A percentile compares a stretch with the other conserved stretches of the same genome.
These are phyloP conservation scores for Asterophora parasitica DNA, from an alignment of 768 basidiomycete genomes.

Conservation along the genomic window DNA sequence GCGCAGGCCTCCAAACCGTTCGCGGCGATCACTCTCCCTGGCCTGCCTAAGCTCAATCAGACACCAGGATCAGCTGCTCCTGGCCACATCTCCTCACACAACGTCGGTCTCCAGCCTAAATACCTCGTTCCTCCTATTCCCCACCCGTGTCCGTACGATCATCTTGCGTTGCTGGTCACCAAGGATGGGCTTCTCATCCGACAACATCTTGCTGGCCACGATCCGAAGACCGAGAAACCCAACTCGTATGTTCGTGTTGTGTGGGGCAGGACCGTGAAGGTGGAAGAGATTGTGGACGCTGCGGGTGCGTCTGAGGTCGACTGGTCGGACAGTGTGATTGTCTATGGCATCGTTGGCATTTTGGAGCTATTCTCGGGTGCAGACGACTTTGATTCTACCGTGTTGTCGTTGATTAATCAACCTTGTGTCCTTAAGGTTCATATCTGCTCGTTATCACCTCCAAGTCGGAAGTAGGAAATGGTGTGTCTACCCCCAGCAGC, in stretches of 20 bases:
- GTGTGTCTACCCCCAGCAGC: slow-evolving; percentile 37
- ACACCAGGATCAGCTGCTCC: slow-evolving; percentile 12
- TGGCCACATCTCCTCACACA: slow-evolving; percentile 13
- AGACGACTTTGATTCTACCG: slow-evolving; percentile 14
- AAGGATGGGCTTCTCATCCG: slow-evolving; percentile 63
- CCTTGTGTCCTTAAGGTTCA: slow-evolving; percentile 44
- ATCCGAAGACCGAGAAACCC: slow-evolving; percentile 17
- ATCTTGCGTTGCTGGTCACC: slow-evolving; percentile 58
- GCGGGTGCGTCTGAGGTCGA: slow-evolving; percentile 32
- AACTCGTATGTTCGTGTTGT: slow-evolving; percentile 39
- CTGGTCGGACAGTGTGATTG: slow-evolving; percentile 54
- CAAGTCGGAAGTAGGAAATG: slow-evolving; percentile 54
- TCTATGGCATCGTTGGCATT: slow-evolving; percentile 76
- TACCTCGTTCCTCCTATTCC: slow-evolving; percentile 62
- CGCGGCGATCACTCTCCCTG: slow-evolving; percentile 13
- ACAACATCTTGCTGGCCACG: slow-evolving; percentile 39
- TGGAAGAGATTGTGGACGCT: slow-evolving; percentile 43
- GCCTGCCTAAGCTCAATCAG: slow-evolving; percentile 6
- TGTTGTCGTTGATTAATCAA: slow-evolving; percentile 8
- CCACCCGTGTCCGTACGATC: slow-evolving; percentile 70
- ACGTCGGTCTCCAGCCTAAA: slow-evolving; percentile 52
- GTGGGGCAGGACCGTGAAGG: slow-evolving; percentile 54
- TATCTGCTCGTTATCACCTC: slow-evolving; percentile 72
- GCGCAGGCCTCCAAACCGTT: slow-evolving; percentile 29
- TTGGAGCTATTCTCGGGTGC: slow-evolving; percentile 69